Evolutionary conservation across 257 asterid genomes (phyloP).

Genomic region (Knoxia roxburghii): DNA sequence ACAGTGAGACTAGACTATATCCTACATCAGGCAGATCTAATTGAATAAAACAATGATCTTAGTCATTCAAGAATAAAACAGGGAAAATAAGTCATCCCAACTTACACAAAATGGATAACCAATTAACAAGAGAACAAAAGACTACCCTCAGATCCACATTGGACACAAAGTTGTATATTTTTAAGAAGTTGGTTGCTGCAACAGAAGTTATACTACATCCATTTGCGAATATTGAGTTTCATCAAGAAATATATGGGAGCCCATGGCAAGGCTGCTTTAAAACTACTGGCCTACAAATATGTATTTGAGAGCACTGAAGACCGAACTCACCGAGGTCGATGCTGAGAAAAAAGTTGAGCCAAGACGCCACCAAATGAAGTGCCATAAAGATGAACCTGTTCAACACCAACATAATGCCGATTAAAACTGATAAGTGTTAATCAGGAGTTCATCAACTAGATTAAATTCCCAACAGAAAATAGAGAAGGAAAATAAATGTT

Average conservation of each 20-base stretch:
- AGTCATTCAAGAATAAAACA: background rate
- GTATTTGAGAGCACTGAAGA: slow-evolving; percentile 92
- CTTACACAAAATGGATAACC: background rate
- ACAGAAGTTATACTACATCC: background rate
- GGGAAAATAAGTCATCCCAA: background rate
- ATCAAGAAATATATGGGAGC: slow-evolving; percentile 68
- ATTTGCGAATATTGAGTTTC: background rate
- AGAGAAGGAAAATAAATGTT: too few species aligned
- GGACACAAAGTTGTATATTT: background rate
- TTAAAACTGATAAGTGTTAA: too few species aligned
- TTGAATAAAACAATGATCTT: too few species aligned
- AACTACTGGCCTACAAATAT: slow-evolving; percentile 79
- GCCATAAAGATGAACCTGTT: slow-evolving; percentile 89
- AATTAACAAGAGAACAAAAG: background rate
- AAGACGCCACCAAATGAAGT: slow-evolving; percentile 97
- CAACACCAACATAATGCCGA: slow-evolving; percentile 8
- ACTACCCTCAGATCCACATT: background rate
- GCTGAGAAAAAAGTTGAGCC: slow-evolving; percentile 95
- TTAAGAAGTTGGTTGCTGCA: background rate
- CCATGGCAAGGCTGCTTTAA: slow-evolving; percentile 96
- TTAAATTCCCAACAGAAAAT: too few species aligned
- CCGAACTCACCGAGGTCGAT: slow-evolving; percentile 92
- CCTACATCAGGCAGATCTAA: background rate
- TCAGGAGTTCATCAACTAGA: too few species aligned
- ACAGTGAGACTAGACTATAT: background rate